A percentile compares a stretch with the other conserved stretches of the same genome.
Conservation (phyloP, 2,329 filamentous ascomycete species). For the Colletotrichum lupini region DNA sequence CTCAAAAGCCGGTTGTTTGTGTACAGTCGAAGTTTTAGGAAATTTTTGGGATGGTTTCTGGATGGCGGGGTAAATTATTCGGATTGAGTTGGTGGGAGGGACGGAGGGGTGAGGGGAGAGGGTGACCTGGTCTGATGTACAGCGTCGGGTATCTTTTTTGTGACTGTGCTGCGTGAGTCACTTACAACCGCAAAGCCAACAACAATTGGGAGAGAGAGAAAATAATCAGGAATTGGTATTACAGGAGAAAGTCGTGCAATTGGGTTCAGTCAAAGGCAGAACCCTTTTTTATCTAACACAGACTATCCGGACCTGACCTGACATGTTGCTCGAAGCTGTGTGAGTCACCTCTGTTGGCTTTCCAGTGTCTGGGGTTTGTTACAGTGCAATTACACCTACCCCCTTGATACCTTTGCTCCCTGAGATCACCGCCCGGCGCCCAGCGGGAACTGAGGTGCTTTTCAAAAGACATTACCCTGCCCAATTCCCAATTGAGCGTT, state of each 20-base stretch:
- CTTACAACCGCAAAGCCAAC: background rate
- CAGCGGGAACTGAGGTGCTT: background rate
- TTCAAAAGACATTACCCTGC: background rate
- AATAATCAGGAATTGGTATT: background rate
- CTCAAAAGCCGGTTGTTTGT: conserved; percentile 5
- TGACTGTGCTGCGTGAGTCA: conserved; percentile 30
- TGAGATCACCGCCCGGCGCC: background rate
- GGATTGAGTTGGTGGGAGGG: conserved; percentile 32
- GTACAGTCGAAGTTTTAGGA: background rate
- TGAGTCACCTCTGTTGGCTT: conserved; percentile 3
- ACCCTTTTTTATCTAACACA: background rate
- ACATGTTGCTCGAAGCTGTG: background rate
- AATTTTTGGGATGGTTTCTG: conserved; percentile 31
- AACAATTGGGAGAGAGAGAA: background rate
- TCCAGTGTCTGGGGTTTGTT: conserved; percentile 5
- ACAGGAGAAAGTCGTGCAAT: too few relatives aligned
- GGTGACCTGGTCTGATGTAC: conserved; percentile 7
- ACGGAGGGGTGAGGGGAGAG: background rate
- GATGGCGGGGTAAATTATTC: conserved; percentile 37
- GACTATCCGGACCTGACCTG: background rate
- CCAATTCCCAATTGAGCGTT: conserved; percentile 27
- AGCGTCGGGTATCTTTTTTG: background rate
- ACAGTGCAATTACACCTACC: background rate
- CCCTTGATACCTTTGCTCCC: background rate
- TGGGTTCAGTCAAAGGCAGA: background rate